Evolutionary conservation across 805 yeast genomes (phyloP), one percentile per base, ranked within the genome.

Genomic region (Candida rishiriensis): DNA sequence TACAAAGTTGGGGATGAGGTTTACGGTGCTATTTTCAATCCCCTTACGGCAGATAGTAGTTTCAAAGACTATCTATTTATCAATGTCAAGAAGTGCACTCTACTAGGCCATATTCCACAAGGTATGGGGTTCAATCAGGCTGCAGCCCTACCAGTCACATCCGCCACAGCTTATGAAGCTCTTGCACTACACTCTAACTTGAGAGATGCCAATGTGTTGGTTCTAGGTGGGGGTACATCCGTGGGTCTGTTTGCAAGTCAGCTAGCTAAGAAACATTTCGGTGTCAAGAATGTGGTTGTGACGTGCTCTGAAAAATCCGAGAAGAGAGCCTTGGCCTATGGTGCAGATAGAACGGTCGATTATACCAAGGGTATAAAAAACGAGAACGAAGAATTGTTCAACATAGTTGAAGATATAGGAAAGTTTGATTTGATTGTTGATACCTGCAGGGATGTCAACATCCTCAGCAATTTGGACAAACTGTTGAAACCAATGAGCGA

Each of bases 151-250:
- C 84, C 85, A 0, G 60, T 81, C 47, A 80, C 76, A 0, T 77
- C 72, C 50, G 78, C 79, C 15, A 80, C 89, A 3, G 88, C 88
- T 2, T 18, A 29, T 17, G 18, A 31, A n/a, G n/a, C 26, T 14
- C 10, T 39, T 6, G 4, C 29, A 3, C n/a, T 13, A 3, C 36
- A 32, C 15, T 3, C 14, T 2, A 13, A 39, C 32, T 63, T 73
- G 16, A 66, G 63, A 32, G 62, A 66, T 9, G 65, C 68, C 13
- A 71, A 68, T 45, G 72, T 82, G 3, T 67, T 83, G 38, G 71
- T 85, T 12, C 65, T 82, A 37, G 91, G 90, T 29, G 89, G 83
- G 15, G 77, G 81, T 2, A 79, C 89, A 2, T 64, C 81, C 10
- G 85, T 81, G 5, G 85, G 87, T 28, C 59, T 71, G 29, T 70